Base-by-base conservation (phyloP, 257 asterid genomes). In the Salvia splendens region DNA sequence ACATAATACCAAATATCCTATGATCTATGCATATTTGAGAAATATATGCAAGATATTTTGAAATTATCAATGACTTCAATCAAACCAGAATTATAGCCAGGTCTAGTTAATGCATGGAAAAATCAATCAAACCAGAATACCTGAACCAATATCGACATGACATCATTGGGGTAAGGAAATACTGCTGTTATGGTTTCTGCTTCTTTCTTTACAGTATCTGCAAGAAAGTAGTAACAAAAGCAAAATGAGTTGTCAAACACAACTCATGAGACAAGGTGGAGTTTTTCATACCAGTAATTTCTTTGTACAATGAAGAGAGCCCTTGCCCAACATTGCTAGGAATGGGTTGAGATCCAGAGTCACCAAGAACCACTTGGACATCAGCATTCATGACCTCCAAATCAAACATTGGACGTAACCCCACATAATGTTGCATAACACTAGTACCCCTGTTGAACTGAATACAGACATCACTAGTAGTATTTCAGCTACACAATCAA, bases 401-500 rank as follows among this genome's bases (percentile, higher is more conserved):
- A 69, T 92, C 96, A 82, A 89, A 92, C 98, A 92, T 92, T 68
- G 98, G 96, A 16, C 96, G 92, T 60, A 92, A 76, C 60, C 98
- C 98, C 67, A 92, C 98, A 71, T 89, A 92, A 75, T 92, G 98
- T 83, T 92, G 96, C 98, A 92, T 92, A 40, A 95, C 96, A 72
- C 98, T 89, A 53, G 95, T 92, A 49, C 98, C 98, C 77, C 95
- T 84, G 86, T 89, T 92, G 69, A 92, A 92, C 96, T 89, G 94
- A 87, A 81, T 70, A 61, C 70, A 71, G 77, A 51, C 7, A 70
- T 61, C 52, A 42, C 75, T 51, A 60, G 53, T 49, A 36, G 51
- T 38, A 30, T 8, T 35, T 60, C 17, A 36, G 42, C 3, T 48
- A 10, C 55, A 40, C 54, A 24, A 50, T 20, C 24, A 48, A 48